phyloP scores from a whole-genome alignment of 2,329 filamentous ascomycete species.

The Phaeoacremonium minimum region DNA sequence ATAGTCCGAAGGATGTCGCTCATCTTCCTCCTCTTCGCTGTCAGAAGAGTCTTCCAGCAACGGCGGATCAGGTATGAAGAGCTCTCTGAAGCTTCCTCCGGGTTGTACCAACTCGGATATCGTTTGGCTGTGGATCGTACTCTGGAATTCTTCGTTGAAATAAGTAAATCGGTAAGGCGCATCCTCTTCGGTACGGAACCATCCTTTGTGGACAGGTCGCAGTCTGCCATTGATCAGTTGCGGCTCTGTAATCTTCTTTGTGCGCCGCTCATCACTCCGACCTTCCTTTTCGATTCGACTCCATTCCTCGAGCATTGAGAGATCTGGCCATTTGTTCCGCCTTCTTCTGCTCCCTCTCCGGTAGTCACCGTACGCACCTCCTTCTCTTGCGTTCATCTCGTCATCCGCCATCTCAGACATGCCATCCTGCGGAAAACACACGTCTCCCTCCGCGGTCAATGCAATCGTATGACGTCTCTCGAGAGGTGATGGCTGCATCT shows the following conservation, averaged over 20 bases:
- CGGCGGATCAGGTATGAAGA: constrained; percentile 86
- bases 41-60: constrained; percentile 68
- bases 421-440: constrained; percentile 81
- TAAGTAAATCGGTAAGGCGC: constrained; percentile 94
- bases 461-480: constrained; percentile 53
- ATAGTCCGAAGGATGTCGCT: constrained; percentile 9
- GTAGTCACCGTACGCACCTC: constrained; percentile 13
- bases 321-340: constrained; percentile 78
- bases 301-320: constrained; percentile 84
- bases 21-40: constrained; percentile 60
- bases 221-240: constrained; percentile 87
- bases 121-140: constrained; percentile 92
- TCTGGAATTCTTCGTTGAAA: constrained; percentile 95
- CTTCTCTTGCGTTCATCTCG: constrained; percentile 50
- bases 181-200: constrained; percentile 86
- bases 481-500: constrained; percentile 30
- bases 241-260: constrained; percentile 91
- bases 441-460: constrained; percentile 73
- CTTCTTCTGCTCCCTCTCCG: constrained; percentile 49
- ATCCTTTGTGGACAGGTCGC: constrained; percentile 72
- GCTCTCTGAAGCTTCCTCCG: constrained; percentile 75
- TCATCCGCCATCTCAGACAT: constrained; percentile 81
- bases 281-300: constrained; percentile 85
- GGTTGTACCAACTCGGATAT: constrained; percentile 90
- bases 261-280: constrained; percentile 73